Percentiles rank a stretch among this genome's conserved stretches.
Conservation (phyloP, 2,329 filamentous ascomycete species). For the Periconia digitata region DNA sequence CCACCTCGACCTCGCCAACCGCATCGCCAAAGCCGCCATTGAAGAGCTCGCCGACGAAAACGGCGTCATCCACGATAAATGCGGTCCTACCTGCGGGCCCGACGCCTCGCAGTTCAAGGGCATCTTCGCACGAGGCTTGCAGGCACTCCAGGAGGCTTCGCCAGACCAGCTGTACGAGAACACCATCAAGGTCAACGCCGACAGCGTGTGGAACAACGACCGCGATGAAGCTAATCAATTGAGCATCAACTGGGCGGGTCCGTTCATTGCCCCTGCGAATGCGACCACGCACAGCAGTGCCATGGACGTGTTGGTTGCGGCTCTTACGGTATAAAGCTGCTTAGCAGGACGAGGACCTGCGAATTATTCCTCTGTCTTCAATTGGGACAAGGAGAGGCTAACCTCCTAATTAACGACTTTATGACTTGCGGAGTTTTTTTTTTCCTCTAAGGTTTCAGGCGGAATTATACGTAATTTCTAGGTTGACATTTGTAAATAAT, state of each 20-base stretch:
- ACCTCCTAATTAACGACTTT: background rate
- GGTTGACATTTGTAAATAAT: conserved; percentile 7
- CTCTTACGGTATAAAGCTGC: conserved; percentile 32
- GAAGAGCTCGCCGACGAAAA: conserved; percentile 36
- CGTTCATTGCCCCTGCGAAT: conserved; percentile 52
- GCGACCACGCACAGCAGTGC: conserved; percentile 66
- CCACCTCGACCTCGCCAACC: conserved; percentile 39
- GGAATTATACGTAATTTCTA: background rate
- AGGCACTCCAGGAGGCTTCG: conserved; percentile 56
- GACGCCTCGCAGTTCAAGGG: conserved; percentile 70
- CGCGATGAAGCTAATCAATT: conserved; percentile 55
- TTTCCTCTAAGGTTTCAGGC: background rate
- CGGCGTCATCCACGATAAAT: conserved; percentile 46
- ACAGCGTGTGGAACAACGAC: conserved; percentile 65
- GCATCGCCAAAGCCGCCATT: conserved; percentile 45
- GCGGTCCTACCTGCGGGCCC: conserved; percentile 41
- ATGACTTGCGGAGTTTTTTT: background rate
- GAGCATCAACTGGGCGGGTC: conserved; percentile 67
- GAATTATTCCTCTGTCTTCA: no score
- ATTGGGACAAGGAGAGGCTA: no score
- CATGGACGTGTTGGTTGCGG: conserved; percentile 68
- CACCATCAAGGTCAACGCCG: conserved; percentile 64
- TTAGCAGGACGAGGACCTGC: background rate
- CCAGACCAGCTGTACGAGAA: conserved; percentile 53
- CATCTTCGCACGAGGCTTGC: conserved; percentile 67